Percentiles rank a stretch among this genome's conserved stretches.
Conservation (phyloP, 1,139 yeast genomes). For the Candida sojae region DNA sequence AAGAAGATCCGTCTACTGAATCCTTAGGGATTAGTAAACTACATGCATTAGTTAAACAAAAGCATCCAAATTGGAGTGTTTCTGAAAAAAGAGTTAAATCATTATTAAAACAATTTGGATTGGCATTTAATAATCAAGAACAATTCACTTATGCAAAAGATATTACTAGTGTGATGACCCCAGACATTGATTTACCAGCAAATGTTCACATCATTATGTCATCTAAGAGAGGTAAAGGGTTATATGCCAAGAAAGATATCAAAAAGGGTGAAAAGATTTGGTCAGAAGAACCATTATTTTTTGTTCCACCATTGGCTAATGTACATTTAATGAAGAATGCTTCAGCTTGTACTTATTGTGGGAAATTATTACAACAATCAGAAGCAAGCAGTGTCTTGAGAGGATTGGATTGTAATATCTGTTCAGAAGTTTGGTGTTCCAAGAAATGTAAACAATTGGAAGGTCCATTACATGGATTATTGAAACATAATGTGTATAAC, state of each 20-base stretch:
- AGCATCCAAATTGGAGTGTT: constrained; percentile 63
- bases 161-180: constrained; percentile 55
- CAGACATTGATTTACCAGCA: constrained; percentile 51
- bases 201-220: constrained; percentile 46
- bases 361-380: constrained; percentile 51
- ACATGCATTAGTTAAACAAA: constrained; percentile 49
- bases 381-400: constrained; percentile 35
- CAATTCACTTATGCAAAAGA: constrained; percentile 52
- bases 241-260: constrained; percentile 47
- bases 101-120: constrained; percentile 56
- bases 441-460: constrained; percentile 56
- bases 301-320: constrained; percentile 73
- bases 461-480: constrained; percentile 53
- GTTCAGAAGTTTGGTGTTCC: constrained; percentile 76
- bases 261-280: constrained; percentile 56
- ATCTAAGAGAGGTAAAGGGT: constrained; percentile 49
- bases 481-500: constrained; percentile 53
- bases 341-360: constrained; percentile 81
- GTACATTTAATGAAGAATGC: constrained; percentile 62
- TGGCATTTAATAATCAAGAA: constrained; percentile 36
- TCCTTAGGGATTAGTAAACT: constrained; percentile 56
- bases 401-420: constrained; percentile 69
- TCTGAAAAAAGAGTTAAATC: constrained; percentile 59
- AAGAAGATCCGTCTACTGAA: constrained; percentile 65
- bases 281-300: constrained; percentile 63